A percentile compares a stretch with the other conserved stretches of the same genome.
These are phyloP conservation scores for Oryza glumipatula DNA, from an alignment of 176 grass and related monocot species.

Conservation along the genomic window DNA sequence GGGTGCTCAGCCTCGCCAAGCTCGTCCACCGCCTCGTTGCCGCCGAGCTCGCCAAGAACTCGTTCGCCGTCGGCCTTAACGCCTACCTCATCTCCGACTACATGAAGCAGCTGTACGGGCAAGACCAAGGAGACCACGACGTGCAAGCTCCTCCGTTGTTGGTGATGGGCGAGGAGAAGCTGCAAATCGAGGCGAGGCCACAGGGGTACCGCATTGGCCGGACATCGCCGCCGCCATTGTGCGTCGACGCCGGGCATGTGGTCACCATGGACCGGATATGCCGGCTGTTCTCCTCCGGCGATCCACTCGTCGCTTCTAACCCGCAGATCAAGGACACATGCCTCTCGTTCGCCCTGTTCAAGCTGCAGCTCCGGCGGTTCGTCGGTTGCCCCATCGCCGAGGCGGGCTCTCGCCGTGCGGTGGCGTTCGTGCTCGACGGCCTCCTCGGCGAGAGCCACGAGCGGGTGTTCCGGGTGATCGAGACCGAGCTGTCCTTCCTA, in stretches of 20 bases:
- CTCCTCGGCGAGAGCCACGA: slow-evolving; percentile 31
- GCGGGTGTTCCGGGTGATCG: slow-evolving; percentile 40
- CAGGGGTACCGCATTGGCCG: slow-evolving; percentile 43
- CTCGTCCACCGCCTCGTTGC: slow-evolving; percentile 54
- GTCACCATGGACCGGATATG: slow-evolving; percentile 50
- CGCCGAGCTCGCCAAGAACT: slow-evolving; percentile 48
- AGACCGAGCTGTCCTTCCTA: slow-evolving; percentile 53
- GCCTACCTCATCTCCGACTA: slow-evolving; percentile 56
- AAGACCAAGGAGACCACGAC: slow-evolving; percentile 9
- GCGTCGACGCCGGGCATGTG: slow-evolving; percentile 26
- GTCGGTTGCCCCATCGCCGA: slow-evolving; percentile 41
- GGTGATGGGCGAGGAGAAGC: slow-evolving; percentile 55
- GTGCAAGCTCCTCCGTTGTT: slow-evolving; percentile 36
- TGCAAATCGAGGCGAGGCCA: slow-evolving; percentile 45
- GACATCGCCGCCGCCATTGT: neutral
- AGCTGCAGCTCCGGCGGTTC: slow-evolving; percentile 58
- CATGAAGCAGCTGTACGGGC: slow-evolving; percentile 50
- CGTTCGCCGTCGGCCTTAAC: slow-evolving; percentile 57
- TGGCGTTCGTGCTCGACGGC: slow-evolving; percentile 44
- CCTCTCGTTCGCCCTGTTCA: slow-evolving; percentile 50
- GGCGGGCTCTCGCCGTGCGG: slow-evolving; percentile 36
- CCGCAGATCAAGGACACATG: slow-evolving; percentile 41
- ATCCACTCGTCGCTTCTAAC: slow-evolving; percentile 18
- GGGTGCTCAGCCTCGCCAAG: slow-evolving; percentile 61
- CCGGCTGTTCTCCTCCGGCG: slow-evolving; percentile 24